Percentiles rank a stretch among this genome's conserved stretches.
Evolutionary conservation across 1,284 basidiomycete species (phyloP).

Genomic region (Coniferiporia sulphurascens): DNA sequence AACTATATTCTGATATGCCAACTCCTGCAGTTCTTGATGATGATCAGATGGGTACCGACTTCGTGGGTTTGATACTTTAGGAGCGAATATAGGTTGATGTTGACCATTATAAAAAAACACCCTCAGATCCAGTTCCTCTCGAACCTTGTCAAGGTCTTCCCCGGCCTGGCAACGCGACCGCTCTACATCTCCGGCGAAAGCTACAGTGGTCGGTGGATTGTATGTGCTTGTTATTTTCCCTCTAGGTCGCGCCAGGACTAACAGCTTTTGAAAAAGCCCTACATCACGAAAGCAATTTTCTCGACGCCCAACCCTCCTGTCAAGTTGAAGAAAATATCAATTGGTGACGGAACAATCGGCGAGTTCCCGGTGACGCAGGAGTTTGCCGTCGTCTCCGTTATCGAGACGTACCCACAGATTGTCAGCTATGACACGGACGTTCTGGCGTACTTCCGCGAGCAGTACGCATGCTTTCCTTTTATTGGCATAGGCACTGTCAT

Average conservation of each 20-base stretch:
- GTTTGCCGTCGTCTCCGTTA: constrained; percentile 4
- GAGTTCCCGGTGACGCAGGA: constrained; percentile 7
- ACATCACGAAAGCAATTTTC: constrained; percentile 20
- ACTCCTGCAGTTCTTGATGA: constrained; percentile 21
- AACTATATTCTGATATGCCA: not conserved
- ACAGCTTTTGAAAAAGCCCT: constrained; percentile 12
- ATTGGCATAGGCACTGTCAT: not conserved
- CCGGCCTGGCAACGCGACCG: constrained; percentile 16
- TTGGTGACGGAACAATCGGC: constrained; percentile 20
- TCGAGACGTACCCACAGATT: constrained; percentile 20
- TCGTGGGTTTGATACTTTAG: constrained; percentile 21
- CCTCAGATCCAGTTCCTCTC: constrained; percentile 18
- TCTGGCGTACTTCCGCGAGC: constrained; percentile 19
- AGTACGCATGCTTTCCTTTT: constrained; percentile 10
- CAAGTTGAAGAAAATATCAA: constrained; percentile 19
- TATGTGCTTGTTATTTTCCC: not conserved
- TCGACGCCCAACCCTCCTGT: constrained; percentile 20
- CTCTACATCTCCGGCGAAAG: constrained; percentile 19
- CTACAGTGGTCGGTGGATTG: constrained; percentile 19
- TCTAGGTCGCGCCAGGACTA: not conserved
- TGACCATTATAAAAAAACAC: not conserved
- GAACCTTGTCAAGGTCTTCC: constrained; percentile 20
- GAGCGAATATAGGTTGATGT: not conserved
- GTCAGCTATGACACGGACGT: constrained; percentile 19
- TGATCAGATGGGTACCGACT: constrained; percentile 25